Conservation (phyloP, 2,329 filamentous ascomycete species). For the Hymenoscyphus fraxineus region DNA sequence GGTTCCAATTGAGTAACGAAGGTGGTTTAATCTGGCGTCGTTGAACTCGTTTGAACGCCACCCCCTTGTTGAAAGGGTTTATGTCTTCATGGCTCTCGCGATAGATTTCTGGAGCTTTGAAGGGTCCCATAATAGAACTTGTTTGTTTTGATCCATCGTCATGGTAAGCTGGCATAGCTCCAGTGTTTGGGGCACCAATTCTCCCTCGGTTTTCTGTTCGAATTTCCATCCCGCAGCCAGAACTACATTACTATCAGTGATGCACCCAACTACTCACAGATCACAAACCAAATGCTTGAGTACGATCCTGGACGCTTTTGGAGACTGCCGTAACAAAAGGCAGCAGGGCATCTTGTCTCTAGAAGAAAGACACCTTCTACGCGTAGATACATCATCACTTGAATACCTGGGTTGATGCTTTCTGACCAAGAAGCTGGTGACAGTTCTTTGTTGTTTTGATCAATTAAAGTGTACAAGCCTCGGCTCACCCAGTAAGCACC, state of each 20-base stretch:
- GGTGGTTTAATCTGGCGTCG: no score
- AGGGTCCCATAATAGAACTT: no score
- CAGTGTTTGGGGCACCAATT: not conserved
- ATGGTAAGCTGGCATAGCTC: no score
- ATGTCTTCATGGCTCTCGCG: no score
- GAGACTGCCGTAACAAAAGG: not conserved
- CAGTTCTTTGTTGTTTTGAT: not conserved
- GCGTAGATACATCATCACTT: not conserved
- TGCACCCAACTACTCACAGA: not conserved
- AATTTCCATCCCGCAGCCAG: not conserved
- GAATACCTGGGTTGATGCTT: not conserved
- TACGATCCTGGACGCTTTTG: not conserved
- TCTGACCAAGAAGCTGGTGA: not conserved
- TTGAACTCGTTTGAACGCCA: no score
- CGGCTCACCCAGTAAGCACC: not conserved
- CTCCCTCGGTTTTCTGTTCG: not conserved
- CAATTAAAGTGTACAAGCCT: not conserved
- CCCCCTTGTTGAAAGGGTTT: no score
- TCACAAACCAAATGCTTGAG: not conserved
- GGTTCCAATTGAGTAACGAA: no score
- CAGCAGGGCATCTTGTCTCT: not conserved
- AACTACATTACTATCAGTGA: not conserved
- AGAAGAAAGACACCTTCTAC: not conserved
- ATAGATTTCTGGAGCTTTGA: no score
- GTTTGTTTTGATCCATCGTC: no score